Base-by-base conservation (phyloP, 139 green algal species). In the Picochlorum sp. region DNA sequence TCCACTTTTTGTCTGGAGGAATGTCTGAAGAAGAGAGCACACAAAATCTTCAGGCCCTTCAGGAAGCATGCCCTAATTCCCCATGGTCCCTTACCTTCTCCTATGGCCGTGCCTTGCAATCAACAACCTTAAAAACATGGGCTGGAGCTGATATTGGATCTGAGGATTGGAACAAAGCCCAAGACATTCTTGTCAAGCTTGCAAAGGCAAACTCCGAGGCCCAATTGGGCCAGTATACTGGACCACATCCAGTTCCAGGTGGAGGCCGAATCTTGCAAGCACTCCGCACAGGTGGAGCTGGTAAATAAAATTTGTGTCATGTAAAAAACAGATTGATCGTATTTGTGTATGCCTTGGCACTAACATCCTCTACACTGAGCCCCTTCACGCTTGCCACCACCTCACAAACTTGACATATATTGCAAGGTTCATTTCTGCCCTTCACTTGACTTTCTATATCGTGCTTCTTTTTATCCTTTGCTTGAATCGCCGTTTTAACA, bases 71-170 rank as follows among this genome's bases (percentile, higher is more conserved):
- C 62, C 84, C 84, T 62, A 79, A 85, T 66, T 49, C 83, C 4
- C 91, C 91, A 18, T 97, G 91, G 91, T 72, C 75, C n/a, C 74
- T 97, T 15, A 95, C 91, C 23, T 97, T 96, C 80, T 88, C 74
- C 24, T 96, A 92, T 66, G 89, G 84, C 58, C 68, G 89, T 46
- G 90, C 90, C 3, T 80, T 97, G 45, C 89, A 96, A 67, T 51
- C 38, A 20, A 26, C 62, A 7, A 60, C 56, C 20, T 61, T 87
- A 45, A 73, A 87, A 59, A 82, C 75, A 8, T 91, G 85, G 85
- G 62, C 62, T 3, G 85, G 84, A 62, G 46, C 16, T 37, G 45
- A 52, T 15, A 64, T 88, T 51, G 58, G 58, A 51, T 30, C 65
- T 24, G 75, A 72, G 30, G 87, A 91, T 49, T 71, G 73, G 65